These are phyloP conservation scores for Saccharum officinarum DNA, from an alignment of 176 grass and related monocot species.

Conservation along the genomic window DNA sequence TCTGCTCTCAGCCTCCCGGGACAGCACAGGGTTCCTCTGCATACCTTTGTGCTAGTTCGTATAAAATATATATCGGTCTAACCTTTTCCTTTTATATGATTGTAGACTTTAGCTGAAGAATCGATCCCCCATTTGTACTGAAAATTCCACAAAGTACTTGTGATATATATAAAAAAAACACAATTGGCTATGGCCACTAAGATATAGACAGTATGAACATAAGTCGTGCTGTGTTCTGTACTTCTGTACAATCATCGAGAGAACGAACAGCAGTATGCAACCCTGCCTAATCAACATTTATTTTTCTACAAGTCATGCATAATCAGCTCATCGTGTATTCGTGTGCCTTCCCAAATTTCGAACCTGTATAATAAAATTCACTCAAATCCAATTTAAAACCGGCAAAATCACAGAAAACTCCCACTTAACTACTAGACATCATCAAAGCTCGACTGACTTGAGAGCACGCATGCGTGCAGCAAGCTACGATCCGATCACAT, in stretches of 20 bases:
- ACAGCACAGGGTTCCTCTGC: too few species aligned
- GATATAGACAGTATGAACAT: background rate
- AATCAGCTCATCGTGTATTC: too few species aligned
- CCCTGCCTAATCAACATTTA: too few species aligned
- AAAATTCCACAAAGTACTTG: background rate
- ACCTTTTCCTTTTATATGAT: too few species aligned
- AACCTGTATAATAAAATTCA: background rate
- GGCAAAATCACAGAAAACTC: background rate
- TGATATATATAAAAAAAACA: background rate
- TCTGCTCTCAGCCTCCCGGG: too few species aligned
- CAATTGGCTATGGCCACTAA: background rate
- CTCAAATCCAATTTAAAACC: background rate
- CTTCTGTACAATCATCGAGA: background rate
- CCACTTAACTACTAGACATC: background rate
- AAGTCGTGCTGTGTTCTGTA: background rate
- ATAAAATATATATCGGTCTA: too few species aligned
- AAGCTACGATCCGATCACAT: conserved; percentile 29
- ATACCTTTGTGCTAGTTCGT: too few species aligned
- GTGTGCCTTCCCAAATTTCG: background rate
- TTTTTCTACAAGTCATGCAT: too few species aligned
- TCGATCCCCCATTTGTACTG: background rate
- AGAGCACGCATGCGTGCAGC: background rate
- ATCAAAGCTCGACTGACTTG: too few species aligned
- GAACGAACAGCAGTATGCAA: background rate
- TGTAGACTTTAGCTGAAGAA: background rate